These are phyloP conservation scores for Colletotrichum somersetense DNA, from an alignment of 2,329 filamentous ascomycete species.

Conservation along the genomic window DNA sequence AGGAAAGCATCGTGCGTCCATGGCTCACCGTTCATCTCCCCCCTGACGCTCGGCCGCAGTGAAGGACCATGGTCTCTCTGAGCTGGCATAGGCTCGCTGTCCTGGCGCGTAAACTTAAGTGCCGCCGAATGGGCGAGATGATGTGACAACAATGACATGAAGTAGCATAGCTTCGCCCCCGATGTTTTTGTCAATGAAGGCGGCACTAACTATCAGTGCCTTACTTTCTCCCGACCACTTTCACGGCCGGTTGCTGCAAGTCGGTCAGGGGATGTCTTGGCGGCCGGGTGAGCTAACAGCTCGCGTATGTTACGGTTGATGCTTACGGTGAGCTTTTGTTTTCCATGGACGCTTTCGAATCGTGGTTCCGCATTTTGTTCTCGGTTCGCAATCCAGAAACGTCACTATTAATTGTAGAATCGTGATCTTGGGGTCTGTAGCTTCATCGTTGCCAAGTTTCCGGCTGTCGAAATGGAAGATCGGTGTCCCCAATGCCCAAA, in stretches of 20 bases:
- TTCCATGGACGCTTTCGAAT: slow-evolving; percentile 59
- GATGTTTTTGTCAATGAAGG: slow-evolving; percentile 54
- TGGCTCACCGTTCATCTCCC: slow-evolving; percentile 46
- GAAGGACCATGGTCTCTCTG: slow-evolving; percentile 52
- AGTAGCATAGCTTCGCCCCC: slow-evolving; percentile 45
- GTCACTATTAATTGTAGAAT: too few species aligned
- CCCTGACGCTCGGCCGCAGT: slow-evolving; percentile 53
- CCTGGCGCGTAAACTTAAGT: slow-evolving; percentile 40
- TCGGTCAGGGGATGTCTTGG: slow-evolving; percentile 50
- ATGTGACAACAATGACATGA: slow-evolving; percentile 41
- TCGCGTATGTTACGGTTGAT: slow-evolving; percentile 56
- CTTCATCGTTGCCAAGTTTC: too few species aligned
- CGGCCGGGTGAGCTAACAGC: slow-evolving; percentile 38
- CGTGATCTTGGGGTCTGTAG: too few species aligned
- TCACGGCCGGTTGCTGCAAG: slow-evolving; percentile 50
- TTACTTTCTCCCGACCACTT: slow-evolving; percentile 52
- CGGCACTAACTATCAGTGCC: slow-evolving; percentile 51
- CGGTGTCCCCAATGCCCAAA: too few species aligned
- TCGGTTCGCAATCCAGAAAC: slow-evolving; percentile 40
- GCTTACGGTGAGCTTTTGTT: slow-evolving; percentile 62
- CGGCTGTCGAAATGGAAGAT: too few species aligned
- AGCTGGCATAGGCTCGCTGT: slow-evolving; percentile 34
- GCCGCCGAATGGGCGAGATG: slow-evolving; percentile 47
- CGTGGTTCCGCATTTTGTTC: slow-evolving; percentile 58
- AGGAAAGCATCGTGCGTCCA: slow-evolving; percentile 44